Base-by-base conservation (phyloP, 2,329 filamentous ascomycete species). In the Metarhizium anisopliae region DNA sequence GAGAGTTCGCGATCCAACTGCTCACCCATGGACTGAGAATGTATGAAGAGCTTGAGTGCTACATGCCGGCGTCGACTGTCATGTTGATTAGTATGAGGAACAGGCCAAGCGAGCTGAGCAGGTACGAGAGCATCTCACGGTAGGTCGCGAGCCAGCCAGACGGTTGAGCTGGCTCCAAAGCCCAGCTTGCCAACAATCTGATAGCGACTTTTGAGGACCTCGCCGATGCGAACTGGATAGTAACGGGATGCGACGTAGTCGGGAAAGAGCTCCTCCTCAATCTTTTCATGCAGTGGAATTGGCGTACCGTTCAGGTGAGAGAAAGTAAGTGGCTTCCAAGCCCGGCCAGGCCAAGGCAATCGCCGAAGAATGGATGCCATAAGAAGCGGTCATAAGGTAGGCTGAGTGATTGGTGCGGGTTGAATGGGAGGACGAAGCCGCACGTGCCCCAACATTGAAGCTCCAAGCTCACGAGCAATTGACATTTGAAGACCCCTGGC, bases 151-250 rank as follows among this genome's bases (percentile, higher is more conserved):
- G 71, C 70, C 54, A 75, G 61, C 71, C 70, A 77, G 49, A 74
- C 67, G 1, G 70, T 75, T 4, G 72, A 75, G 58, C 68, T 72
- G 4, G 65, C 65, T 7, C 74, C 72, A 61, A 66, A 73, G 0
- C 72, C 72, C 6, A 76, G 63, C 59, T 76, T 75, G 18, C 72
- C 70, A 1, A 70, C 63, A 47, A 76, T 64, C 6, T 61, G 64
- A 54, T 75, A 75, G 43, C 69, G 64, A 20, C 61, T 58, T 13
- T 25, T 51, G 2, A 67, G 47, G 16, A 64, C 54, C 51, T 65
- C 54, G 2, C 63, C 63, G 50, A 66, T 70, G 40, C 30, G 55
- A 35, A 57, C 59, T 0, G 63, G 61, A 45, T 64, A 66, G 52
- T 64, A 66, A 2, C 56, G 59, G 38, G 62, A 61, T 7, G 60